Evolutionary conservation across 176 grass and related monocot genomes (phyloP).

Genomic region (Phoenix dactylifera): DNA sequence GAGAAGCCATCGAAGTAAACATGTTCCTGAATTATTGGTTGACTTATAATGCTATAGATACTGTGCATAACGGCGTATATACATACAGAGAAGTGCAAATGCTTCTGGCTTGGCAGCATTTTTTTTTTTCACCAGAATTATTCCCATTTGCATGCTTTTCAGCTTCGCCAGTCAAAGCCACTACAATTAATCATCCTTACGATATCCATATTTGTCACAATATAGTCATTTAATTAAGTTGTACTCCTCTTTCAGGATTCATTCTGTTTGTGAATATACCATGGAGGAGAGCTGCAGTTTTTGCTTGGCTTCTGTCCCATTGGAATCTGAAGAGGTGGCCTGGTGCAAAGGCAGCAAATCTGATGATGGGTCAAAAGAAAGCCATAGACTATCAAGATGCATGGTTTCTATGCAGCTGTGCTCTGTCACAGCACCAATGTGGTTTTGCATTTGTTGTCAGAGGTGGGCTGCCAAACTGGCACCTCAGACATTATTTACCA

Average conservation of each 20-base stretch:
- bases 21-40: too few species aligned
- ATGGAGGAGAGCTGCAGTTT: slow-evolving; percentile 45
- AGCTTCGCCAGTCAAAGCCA: too few species aligned
- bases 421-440: slow-evolving; percentile 33
- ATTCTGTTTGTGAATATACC: slow-evolving; percentile 31
- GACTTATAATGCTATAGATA: too few species aligned
- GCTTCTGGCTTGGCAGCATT: too few species aligned
- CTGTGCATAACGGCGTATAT: too few species aligned
- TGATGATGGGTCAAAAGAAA: slow-evolving; percentile 10
- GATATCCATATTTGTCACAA: too few species aligned
- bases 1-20: too few species aligned
- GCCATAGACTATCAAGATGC: slow-evolving; percentile 50
- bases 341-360: slow-evolving; percentile 24
- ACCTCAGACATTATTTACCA: slow-evolving; percentile 37
- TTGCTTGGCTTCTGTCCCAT: slow-evolving; percentile 45
- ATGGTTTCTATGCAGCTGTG: slow-evolving; percentile 49
- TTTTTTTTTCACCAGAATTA: too few species aligned
- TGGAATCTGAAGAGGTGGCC: slow-evolving; percentile 42
- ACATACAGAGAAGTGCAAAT: too few species aligned
- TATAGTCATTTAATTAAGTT: too few species aligned
- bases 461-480: slow-evolving; percentile 40
- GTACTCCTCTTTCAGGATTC: slow-evolving; percentile 24
- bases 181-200: too few species aligned
- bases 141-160: too few species aligned
- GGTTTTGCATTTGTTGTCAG: slow-evolving; percentile 57